These are phyloP conservation scores for Beauveria caledonica DNA, from an alignment of 2,329 filamentous ascomycete species.

Conservation along the genomic window DNA sequence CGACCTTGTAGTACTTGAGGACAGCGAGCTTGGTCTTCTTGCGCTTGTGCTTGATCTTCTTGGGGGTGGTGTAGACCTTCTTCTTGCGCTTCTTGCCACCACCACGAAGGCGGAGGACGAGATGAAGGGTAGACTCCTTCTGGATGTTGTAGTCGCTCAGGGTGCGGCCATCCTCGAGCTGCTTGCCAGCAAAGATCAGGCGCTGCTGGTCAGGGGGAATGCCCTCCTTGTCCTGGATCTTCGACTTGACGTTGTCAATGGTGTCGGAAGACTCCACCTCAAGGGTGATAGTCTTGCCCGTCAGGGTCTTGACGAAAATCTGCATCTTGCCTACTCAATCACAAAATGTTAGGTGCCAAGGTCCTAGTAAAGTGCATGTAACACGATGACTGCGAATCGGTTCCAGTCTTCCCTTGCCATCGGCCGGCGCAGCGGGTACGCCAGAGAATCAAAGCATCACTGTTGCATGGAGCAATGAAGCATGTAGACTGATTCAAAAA, in stretches of 20 bases:
- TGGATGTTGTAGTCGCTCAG: conserved; percentile 99
- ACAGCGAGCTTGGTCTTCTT: conserved; percentile 99
- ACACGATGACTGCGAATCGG: conserved; percentile 1
- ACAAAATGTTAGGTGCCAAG: conserved; percentile 30
- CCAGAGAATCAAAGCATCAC: neutral
- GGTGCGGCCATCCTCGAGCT: conserved; percentile 98
- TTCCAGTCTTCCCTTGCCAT: neutral
- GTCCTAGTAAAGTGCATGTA: neutral
- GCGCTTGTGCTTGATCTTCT: conserved; percentile 99
- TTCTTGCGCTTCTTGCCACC: conserved; percentile 99
- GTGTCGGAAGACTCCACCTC: conserved; percentile 99
- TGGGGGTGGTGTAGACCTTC: conserved; percentile 99
- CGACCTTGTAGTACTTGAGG: conserved; percentile 99
- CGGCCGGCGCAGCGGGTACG: neutral
- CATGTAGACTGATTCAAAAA: neutral
- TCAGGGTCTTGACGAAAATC: conserved; percentile 79
- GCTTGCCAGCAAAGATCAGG: conserved; percentile 99
- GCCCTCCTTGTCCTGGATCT: conserved; percentile 98
- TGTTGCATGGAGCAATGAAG: neutral
- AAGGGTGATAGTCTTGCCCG: conserved; percentile 99
- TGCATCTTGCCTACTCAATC: conserved; percentile 57
- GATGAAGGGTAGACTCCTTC: conserved; percentile 98
- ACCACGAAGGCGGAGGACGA: conserved; percentile 96
- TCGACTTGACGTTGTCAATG: conserved; percentile 99
- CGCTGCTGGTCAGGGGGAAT: conserved; percentile 99